Percentiles rank a stretch among this genome's conserved stretches.
These are phyloP conservation scores for Verticillium nubilum DNA, from an alignment of 2,329 filamentous ascomycete species.

Conservation along the genomic window DNA sequence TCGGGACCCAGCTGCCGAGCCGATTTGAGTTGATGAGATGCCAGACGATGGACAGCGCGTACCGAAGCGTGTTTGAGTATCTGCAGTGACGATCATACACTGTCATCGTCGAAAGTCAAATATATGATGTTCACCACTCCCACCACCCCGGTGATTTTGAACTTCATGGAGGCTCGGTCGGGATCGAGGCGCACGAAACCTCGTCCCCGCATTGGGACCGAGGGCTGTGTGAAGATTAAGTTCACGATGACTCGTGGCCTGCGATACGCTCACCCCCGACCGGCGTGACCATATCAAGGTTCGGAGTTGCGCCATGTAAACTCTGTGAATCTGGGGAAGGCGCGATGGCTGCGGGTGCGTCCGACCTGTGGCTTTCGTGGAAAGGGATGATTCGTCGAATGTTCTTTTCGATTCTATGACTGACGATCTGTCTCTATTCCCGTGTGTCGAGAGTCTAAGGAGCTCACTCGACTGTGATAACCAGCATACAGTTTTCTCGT, in stretches of 20 bases:
- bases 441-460: not conserved
- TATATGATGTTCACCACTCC: not conserved
- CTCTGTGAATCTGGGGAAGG: not conserved
- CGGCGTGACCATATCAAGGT: not conserved
- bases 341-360: not conserved
- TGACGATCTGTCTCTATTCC: not conserved
- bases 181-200: not conserved
- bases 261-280: not conserved
- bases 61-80: not conserved
- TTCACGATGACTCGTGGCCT: not conserved
- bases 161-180: not conserved
- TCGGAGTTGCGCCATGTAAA: not conserved
- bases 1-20: not conserved
- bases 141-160: not conserved
- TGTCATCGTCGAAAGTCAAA: not conserved
- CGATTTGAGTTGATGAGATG: not conserved
- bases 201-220: not conserved
- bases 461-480: too few relatives aligned
- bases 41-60: not conserved
- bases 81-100: not conserved
- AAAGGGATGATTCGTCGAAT: not conserved
- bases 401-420: not conserved
- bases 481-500: not conserved
- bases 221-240: not conserved
- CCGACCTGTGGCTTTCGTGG: not conserved